Evolutionary conservation across 2,329 filamentous ascomycete genomes (phyloP), one percentile per base, ranked within the genome.

Genomic region (Xylariaceae sp.): DNA sequence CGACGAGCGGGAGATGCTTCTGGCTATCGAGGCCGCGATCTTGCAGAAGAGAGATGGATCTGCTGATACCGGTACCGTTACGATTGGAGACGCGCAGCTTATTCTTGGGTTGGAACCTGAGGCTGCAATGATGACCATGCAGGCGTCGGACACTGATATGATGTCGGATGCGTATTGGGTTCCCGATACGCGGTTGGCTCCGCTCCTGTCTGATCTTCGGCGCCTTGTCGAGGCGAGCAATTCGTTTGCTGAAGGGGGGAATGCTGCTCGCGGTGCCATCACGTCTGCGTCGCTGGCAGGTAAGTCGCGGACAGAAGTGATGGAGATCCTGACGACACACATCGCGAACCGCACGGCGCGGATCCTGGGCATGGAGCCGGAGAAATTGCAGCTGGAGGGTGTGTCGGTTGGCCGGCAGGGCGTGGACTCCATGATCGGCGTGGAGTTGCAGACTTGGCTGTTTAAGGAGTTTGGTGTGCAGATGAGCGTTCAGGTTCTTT

Each of bases 391-490:
- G 32, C 45, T 50, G 8, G 54, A 56, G 4, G 50, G 47, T 16
- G 13, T 21, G 15, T 64, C 63, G 5, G 58, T 71, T n/a, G 65
- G 61, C 2, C 49, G 42, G 8, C 67, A 70, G 42, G 69, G 69
- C 1, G 36, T 71, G 1, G 70, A 72, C 53, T 67, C 63, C 52
- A 70, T 71, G 69, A 62, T 70, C 22, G 69, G 66, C 0, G 63
- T 67, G 2, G 69, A 71, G 61, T 49, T 71, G 45, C 57, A 68
- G 16, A 69, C 62, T 18, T 69, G 69, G 66, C 57, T 71, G 22
- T 70, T 70, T 59, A 66, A 63, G 43, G 67, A 70, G 56, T 67
- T 62, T 26, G 26, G 26, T 26, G 26, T 26, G 4, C 26, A 26
- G 26, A 26, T 26, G 26, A 26, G 26, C 26, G 26, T 26, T 4